A percentile compares a stretch with the other conserved stretches of the same genome.
Evolutionary conservation across 2,329 filamentous ascomycete species (phyloP).

Genomic region (Penicillium sp.): DNA sequence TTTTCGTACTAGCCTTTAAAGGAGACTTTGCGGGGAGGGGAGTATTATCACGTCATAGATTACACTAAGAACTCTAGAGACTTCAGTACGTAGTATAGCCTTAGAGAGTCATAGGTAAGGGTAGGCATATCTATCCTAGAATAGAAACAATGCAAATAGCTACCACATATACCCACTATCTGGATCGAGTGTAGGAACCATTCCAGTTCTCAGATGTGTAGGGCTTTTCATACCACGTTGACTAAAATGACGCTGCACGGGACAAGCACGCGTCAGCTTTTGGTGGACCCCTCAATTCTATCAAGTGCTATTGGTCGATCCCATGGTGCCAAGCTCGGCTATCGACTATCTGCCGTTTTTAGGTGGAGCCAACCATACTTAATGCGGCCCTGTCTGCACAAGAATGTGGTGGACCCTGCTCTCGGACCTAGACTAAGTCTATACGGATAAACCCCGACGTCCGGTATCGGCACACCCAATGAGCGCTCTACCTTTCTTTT

Average conservation of each 20-base stretch:
- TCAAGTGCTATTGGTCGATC: constrained; percentile 26
- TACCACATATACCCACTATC: background rate
- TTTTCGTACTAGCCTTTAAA: constrained; percentile 7
- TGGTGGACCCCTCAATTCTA: constrained; percentile 12
- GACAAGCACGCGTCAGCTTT: constrained; percentile 36
- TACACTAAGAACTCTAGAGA: too few relatives aligned
- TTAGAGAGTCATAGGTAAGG: too few relatives aligned
- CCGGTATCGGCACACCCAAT: constrained; percentile 22
- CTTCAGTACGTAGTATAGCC: too few relatives aligned
- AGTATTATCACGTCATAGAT: constrained; percentile 1
- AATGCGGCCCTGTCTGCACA: constrained; percentile 1
- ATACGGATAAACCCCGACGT: constrained; percentile 4
- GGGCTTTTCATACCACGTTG: constrained; percentile 15
- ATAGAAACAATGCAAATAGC: background rate
- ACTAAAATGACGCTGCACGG: constrained; percentile 14
- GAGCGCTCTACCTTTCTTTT: background rate
- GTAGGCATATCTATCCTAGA: too few relatives aligned
- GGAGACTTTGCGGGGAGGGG: constrained; percentile 31
- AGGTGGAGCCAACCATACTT: background rate
- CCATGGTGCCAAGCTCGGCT: constrained; percentile 33
- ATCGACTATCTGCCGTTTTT: constrained; percentile 39
- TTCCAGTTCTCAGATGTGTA: background rate
- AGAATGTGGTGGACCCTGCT: constrained; percentile 18
- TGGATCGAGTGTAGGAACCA: background rate
- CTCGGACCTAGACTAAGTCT: constrained; percentile 5